These are phyloP conservation scores for Mucor circinelloides DNA, from an alignment of 371 early-diverging fungal genomes.

Conservation along the genomic window DNA sequence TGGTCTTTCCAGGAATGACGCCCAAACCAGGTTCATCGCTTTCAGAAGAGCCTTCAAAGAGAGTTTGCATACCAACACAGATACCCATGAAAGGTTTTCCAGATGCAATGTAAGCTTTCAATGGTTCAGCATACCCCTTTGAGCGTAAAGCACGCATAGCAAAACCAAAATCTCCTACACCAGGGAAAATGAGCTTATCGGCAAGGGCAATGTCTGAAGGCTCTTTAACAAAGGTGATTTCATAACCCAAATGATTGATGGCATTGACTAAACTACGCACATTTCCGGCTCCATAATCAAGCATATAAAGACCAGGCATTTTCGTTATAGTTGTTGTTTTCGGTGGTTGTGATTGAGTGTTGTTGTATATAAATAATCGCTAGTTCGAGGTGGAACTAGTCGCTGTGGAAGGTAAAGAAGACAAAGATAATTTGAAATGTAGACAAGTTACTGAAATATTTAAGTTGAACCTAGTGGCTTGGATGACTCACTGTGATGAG, in stretches of 20 bases:
- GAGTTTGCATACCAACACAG: constrained; percentile 97
- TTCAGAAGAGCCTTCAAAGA: constrained; percentile 93
- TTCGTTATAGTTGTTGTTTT: neutral
- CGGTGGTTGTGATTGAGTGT: neutral
- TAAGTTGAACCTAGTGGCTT: constrained; percentile 9
- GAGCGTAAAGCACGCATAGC: constrained; percentile 82
- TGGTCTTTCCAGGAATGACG: constrained; percentile 75
- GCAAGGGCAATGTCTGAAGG: constrained; percentile 86
- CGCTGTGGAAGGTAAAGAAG: too few species aligned
- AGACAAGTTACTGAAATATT: neutral
- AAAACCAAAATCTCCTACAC: constrained; percentile 95
- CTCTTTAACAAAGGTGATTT: constrained; percentile 74
- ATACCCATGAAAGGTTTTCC: constrained; percentile 95
- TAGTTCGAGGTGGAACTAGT: neutral
- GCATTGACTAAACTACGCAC: constrained; percentile 96
- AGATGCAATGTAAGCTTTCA: constrained; percentile 79
- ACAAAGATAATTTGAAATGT: neutral
- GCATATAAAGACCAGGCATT: constrained; percentile 72
- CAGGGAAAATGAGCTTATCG: constrained; percentile 97
- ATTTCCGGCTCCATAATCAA: constrained; percentile 99
- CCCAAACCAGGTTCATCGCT: constrained; percentile 82
- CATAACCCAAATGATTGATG: constrained; percentile 83
- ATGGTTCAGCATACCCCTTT: constrained; percentile 80
- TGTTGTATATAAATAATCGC: neutral
- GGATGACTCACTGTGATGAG: constrained; percentile 21